Conservation (phyloP, 768 basidiomycete species). For the Hygrocybe punicea region DNA sequence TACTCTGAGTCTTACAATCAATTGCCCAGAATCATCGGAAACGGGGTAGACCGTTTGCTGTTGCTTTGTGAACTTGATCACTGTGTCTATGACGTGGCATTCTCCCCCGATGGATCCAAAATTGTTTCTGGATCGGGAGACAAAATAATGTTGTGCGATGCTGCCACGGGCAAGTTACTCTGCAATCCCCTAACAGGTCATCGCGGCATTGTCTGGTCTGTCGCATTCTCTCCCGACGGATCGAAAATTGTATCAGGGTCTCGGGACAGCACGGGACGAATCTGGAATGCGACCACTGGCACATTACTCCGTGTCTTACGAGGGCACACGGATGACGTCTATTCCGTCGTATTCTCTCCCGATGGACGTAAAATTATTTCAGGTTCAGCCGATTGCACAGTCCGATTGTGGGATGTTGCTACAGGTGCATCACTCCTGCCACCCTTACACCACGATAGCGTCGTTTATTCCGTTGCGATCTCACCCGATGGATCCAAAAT, state of each 20-base stretch:
- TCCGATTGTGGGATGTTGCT: neutral
- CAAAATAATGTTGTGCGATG: neutral
- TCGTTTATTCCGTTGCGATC: slow-evolving; percentile 12
- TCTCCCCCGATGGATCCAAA: slow-evolving; percentile 24
- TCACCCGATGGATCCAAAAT: slow-evolving; percentile 15
- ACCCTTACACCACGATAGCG: neutral
- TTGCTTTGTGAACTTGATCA: neutral
- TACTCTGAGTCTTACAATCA: neutral
- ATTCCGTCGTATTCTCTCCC: slow-evolving; percentile 8
- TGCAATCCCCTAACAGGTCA: neutral
- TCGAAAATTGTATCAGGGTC: slow-evolving; percentile 1
- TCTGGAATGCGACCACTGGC: neutral
- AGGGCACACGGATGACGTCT: neutral
- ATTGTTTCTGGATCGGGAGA: slow-evolving; percentile 18
- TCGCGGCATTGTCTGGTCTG: neutral
- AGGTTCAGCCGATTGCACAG: neutral
- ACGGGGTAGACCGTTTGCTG: neutral
- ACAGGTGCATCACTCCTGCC: no score
- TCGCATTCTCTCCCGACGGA: slow-evolving; percentile 2
- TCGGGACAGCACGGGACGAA: neutral
- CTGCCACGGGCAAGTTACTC: neutral
- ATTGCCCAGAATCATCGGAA: neutral
- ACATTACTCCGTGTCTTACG: neutral
- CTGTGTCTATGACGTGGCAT: slow-evolving; percentile 18
- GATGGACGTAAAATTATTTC: slow-evolving; percentile 9